These are phyloP conservation scores for Pythium pyrilobum DNA, from an alignment of 352 stramenopile genomes.

Conservation along the genomic window DNA sequence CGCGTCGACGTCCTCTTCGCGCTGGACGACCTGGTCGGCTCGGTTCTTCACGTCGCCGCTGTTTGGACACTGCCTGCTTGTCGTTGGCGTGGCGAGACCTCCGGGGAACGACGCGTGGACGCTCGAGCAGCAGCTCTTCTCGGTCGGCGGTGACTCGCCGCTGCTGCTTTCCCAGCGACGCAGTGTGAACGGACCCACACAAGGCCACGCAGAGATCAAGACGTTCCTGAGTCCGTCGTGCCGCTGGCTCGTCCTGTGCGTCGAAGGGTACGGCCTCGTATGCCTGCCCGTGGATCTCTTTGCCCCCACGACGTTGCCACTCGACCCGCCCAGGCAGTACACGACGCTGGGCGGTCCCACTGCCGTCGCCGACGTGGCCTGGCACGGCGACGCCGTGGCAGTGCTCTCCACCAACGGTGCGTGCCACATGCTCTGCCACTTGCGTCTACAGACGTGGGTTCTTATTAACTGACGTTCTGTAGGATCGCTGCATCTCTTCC, in stretches of 20 bases:
- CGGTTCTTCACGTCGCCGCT: constrained; percentile 16
- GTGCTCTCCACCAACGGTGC: constrained; percentile 14
- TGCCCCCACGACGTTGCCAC: background rate
- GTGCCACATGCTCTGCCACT: background rate
- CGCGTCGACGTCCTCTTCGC: no score
- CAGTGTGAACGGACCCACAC: background rate
- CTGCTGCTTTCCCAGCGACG: background rate
- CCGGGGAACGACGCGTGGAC: background rate
- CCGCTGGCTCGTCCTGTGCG: background rate
- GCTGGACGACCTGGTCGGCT: constrained; percentile 1
- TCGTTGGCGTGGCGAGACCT: constrained; percentile 5
- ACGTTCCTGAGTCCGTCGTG: constrained; percentile 5
- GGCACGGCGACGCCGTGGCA: background rate
- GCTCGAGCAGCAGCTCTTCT: constrained; percentile 9
- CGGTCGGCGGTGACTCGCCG: constrained; percentile 12
- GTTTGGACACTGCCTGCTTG: constrained; percentile 19
- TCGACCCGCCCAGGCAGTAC: background rate
- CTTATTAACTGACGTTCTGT: no score
- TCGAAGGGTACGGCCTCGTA: background rate
- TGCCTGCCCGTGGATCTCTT: constrained; percentile 2
- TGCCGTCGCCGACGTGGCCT: constrained; percentile 7
- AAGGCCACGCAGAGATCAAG: background rate
- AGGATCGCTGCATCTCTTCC: constrained; percentile 1
- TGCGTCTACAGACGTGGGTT: no score
- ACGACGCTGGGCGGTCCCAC: background rate